phyloP scores from a whole-genome alignment of 805 yeast species.

The Sugiyamaella lignohabitans region DNA sequence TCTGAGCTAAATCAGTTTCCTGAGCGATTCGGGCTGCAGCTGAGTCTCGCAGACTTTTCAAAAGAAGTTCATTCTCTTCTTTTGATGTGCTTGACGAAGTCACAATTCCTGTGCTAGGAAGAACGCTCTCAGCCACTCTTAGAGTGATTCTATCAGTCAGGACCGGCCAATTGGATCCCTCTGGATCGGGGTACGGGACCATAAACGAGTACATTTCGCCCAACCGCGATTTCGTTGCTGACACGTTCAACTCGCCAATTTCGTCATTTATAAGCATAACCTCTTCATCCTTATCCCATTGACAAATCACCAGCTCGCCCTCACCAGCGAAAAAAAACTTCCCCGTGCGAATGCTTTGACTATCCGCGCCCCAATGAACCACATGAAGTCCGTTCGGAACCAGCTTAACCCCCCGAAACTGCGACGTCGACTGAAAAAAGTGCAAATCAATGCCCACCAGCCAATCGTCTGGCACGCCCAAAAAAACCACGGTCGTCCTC shows the following conservation, averaged over 20 bases:
- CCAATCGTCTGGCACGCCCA: conserved; percentile 33
- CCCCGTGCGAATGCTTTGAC: conserved; percentile 38
- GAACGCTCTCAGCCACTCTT: conserved; percentile 26
- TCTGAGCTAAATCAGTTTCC: not conserved
- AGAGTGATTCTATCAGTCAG: conserved; percentile 24
- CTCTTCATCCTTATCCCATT: conserved; percentile 37
- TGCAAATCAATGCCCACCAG: conserved; percentile 44
- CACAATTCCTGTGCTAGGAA: conserved; percentile 27
- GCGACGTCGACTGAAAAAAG: conserved; percentile 39
- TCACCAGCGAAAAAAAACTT: conserved; percentile 30
- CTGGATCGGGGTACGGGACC: conserved; percentile 37
- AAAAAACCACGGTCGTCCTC: conserved; percentile 24
- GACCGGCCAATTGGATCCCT: conserved; percentile 27
- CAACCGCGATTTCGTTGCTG: conserved; percentile 27
- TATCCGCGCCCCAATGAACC: conserved; percentile 43
- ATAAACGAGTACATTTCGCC: conserved; percentile 35
- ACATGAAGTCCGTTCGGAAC: conserved; percentile 49
- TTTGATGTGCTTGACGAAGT: conserved; percentile 45
- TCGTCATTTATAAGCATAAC: conserved; percentile 25
- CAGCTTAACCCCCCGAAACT: conserved; percentile 45
- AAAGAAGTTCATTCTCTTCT: conserved; percentile 41
- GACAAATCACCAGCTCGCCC: conserved; percentile 30
- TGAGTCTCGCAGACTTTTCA: conserved; percentile 34
- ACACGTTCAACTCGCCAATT: conserved; percentile 30
- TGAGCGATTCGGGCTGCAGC: conserved; percentile 20